Evolutionary conservation across 768 basidiomycete species (phyloP), one percentile per base, ranked within the genome.

Genomic region (Leccinum disarticulatum): DNA sequence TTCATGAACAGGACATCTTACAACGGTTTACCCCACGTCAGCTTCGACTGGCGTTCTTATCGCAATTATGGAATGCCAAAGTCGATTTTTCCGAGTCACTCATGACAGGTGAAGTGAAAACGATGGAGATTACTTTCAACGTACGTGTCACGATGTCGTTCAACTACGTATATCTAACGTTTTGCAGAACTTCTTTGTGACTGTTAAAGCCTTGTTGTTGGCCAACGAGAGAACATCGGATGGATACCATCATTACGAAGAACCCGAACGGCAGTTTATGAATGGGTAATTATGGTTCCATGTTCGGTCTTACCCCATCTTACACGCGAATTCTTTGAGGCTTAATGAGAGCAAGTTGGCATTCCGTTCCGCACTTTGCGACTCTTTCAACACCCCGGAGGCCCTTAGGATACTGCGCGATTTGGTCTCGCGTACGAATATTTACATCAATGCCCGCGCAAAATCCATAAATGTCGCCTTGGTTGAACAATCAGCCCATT

Each of bases 361-460:
- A 8, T 96, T 99, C 82, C 87, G 93, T 55, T 80, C 77, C 13
- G 91, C 95, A 0, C 86, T 99, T 51, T 95, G 91, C 75, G 96
- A 99, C 73, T 98, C 95, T 0, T 97, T 98, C 81, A 95, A 98
- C 72, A 98, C 97, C 0, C 93, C 95, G 3, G 81, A 77, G 17
- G 95, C 94, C 0, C 74, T 98, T 25, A 81, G 83, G 65, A 77
- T 86, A 57, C 76, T 98, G 17, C 82, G 90, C 13, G 89, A 95
- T 60, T 79, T 98, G 38, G 86, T 98, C 50, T 90, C 91, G 4
- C 81, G 84, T 50, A 86, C 91, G 7, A 98, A 98, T 73, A 80
- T 93, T 33, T 99, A 98, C 77, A 86, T 98, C 66, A 90, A 85
- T 56, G 68, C 82, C 33, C 84, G 83, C 41, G 81, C 82, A 36